Percentiles rank a stretch among this genome's conserved stretches.
phyloP scores from a whole-genome alignment of 2,329 filamentous ascomycete genomes.

The Tolypocladium guangdongense region DNA sequence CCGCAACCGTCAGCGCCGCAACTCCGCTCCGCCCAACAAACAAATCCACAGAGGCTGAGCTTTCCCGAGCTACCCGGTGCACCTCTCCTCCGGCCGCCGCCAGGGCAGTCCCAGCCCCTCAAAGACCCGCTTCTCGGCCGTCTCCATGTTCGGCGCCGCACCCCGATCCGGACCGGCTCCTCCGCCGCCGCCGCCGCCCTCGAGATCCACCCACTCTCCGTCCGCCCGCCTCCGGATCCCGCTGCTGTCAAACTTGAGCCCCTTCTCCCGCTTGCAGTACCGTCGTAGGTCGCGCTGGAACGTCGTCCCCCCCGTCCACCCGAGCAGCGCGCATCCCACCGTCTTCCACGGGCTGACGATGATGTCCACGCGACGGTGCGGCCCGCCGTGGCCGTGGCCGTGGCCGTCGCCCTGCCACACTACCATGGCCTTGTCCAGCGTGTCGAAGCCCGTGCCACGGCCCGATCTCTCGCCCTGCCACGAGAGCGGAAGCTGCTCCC shows the following conservation, averaged over 20 bases:
- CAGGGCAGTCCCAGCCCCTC: conserved; percentile 60
- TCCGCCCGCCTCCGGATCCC: conserved; percentile 60
- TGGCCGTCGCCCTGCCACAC: conserved; percentile 58
- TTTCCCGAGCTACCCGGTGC: conserved; percentile 40
- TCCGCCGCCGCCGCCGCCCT: conserved; percentile 34
- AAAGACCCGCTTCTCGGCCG: conserved; percentile 75
- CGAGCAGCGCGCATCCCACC: conserved; percentile 75
- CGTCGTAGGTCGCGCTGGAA: conserved; percentile 78
- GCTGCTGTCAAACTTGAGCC: conserved; percentile 84
- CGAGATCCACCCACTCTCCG: conserved; percentile 61
- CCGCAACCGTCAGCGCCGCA: neutral
- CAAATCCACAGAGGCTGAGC: neutral
- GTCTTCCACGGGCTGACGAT: conserved; percentile 84
- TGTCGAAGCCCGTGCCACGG: conserved; percentile 61
- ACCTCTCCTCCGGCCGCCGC: conserved; percentile 55
- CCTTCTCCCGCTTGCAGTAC: conserved; percentile 62
- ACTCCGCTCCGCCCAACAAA: neutral
- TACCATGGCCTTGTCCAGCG: conserved; percentile 81
- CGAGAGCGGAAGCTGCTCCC: conserved; percentile 51
- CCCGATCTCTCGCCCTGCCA: conserved; percentile 34
- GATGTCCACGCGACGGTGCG: conserved; percentile 82
- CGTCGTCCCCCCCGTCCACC: conserved; percentile 82
- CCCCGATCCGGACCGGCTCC: conserved; percentile 5
- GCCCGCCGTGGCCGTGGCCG: conserved; percentile 8
- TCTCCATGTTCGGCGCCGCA: conserved; percentile 51